Percentiles rank a stretch among this genome's conserved stretches.
Conservation (phyloP, 345 rosid species). For the Brassica rapa region DNA sequence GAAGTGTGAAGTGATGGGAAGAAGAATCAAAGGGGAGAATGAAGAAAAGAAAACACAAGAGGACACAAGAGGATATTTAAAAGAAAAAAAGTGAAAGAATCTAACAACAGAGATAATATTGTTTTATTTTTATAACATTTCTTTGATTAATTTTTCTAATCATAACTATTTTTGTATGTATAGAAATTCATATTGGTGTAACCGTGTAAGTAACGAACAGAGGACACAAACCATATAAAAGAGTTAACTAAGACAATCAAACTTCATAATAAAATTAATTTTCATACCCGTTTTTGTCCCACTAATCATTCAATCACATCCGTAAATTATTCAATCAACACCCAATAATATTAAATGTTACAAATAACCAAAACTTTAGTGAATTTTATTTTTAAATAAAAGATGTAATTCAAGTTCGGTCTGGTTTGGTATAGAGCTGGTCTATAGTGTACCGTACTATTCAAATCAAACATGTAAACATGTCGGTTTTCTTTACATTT, state of each 20-base stretch:
- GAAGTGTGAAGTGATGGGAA: conserved; percentile 28
- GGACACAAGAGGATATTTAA: conserved; percentile 11
- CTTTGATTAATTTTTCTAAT: conserved; percentile 1
- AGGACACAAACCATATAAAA: background rate
- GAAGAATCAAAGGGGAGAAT: conserved; percentile 2
- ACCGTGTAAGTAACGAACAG: conserved; percentile 15
- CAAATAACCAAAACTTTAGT: background rate
- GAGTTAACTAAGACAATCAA: conserved; percentile 22
- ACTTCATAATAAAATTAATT: background rate
- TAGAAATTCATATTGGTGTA: conserved; percentile 13
- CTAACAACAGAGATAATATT: conserved; percentile 30
- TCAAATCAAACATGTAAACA: background rate
- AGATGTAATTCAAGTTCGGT: background rate
- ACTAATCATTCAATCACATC: background rate
- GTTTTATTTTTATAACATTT: conserved; percentile 17
- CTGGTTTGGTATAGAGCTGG: background rate
- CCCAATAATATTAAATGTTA: background rate
- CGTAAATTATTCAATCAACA: background rate
- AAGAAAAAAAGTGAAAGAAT: conserved; percentile 19
- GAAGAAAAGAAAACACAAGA: conserved; percentile 22
- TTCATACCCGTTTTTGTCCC: background rate
- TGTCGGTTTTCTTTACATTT: background rate
- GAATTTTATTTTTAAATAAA: background rate
- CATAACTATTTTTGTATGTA: background rate
- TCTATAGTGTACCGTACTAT: background rate